These are phyloP conservation scores for Talaromyces pinophilus DNA, from an alignment of 2,329 filamentous ascomycete species.

Conservation along the genomic window DNA sequence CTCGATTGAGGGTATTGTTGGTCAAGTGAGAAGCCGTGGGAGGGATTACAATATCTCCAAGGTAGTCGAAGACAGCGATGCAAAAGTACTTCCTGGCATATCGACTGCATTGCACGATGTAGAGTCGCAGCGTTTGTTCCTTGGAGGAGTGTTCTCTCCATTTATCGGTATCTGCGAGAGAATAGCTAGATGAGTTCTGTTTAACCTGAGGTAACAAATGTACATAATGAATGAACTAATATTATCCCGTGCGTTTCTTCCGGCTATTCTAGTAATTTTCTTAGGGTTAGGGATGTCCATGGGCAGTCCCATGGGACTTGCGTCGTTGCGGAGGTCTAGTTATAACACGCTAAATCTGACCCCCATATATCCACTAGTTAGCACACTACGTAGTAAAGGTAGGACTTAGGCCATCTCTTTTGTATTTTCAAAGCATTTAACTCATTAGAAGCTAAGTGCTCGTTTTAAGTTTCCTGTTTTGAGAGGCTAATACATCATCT, in stretches of 20 bases:
- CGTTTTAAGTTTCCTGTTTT: too few relatives aligned
- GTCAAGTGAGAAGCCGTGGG: constrained; percentile 31
- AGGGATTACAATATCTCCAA: not conserved
- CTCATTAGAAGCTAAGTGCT: too few relatives aligned
- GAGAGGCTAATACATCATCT: too few relatives aligned
- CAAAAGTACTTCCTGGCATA: constrained; percentile 25
- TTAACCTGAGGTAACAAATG: not conserved
- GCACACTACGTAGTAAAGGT: too few relatives aligned
- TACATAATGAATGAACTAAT: not conserved
- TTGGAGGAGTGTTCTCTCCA: constrained; percentile 28
- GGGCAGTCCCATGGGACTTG: too few relatives aligned
- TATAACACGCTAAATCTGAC: too few relatives aligned
- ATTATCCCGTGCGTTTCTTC: not conserved
- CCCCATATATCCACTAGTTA: too few relatives aligned
- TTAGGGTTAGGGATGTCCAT: too few relatives aligned
- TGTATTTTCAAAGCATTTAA: too few relatives aligned
- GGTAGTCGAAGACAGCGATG: constrained; percentile 38
- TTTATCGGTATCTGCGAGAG: constrained; percentile 30
- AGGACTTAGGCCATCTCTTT: too few relatives aligned
- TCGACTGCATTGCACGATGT: constrained; percentile 26
- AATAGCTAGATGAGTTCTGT: not conserved
- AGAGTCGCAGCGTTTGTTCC: constrained; percentile 22
- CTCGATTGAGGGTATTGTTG: constrained; percentile 3
- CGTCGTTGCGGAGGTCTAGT: too few relatives aligned
- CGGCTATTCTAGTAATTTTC: too few relatives aligned